Evolutionary conservation across 257 asterid species (phyloP).

Genomic region (Przewalskia tangutica): DNA sequence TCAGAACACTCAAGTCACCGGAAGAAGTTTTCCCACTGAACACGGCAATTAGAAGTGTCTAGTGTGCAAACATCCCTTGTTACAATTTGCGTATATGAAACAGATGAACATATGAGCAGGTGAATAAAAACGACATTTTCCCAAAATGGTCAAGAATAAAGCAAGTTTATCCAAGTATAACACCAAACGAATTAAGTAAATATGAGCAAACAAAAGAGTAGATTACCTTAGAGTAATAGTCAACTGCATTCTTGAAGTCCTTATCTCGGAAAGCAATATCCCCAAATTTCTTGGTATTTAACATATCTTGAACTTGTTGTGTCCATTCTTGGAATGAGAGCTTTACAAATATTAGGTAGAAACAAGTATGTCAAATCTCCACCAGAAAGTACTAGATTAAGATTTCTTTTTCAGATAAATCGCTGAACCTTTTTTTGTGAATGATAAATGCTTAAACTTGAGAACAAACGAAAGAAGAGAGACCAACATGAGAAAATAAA

Average conservation of each 20-base stretch:
- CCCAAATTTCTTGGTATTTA: slow-evolving; percentile 86
- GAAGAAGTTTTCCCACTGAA: background rate
- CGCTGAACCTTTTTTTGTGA: background rate
- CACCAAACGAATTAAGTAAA: background rate
- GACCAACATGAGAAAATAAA: background rate
- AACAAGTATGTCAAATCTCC: background rate
- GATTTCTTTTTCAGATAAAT: background rate
- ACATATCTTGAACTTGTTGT: slow-evolving; percentile 98
- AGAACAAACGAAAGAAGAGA: background rate
- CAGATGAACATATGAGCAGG: background rate
- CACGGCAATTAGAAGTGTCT: background rate
- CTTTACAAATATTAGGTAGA: slow-evolving; percentile 28
- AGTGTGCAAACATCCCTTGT: background rate
- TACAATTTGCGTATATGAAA: background rate
- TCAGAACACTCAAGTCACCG: background rate
- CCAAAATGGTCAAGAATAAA: background rate
- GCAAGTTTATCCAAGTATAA: background rate
- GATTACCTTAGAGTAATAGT: slow-evolving; percentile 82
- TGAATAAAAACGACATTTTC: background rate
- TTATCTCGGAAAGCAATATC: slow-evolving; percentile 91
- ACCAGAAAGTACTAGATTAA: background rate
- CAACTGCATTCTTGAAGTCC: slow-evolving; percentile 84
- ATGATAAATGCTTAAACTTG: background rate
- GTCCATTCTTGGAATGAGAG: slow-evolving; percentile 99
- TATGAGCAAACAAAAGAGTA: background rate